Base-by-base conservation (phyloP, 768 basidiomycete species). In the Tylopilus rubrobrunneus region DNA sequence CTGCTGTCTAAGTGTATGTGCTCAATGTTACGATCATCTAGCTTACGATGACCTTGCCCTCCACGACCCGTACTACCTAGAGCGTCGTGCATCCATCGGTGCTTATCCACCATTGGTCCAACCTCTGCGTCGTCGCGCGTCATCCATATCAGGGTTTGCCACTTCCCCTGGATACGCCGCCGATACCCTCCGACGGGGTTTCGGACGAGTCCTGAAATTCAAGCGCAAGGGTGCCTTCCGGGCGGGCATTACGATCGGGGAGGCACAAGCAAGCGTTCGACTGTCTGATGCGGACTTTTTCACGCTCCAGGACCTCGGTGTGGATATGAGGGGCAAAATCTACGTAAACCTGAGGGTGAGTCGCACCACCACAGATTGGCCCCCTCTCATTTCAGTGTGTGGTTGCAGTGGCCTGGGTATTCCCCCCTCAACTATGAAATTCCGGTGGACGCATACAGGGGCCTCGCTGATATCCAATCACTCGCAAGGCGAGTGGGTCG, bases 341-440 rank as follows among this genome's bases (percentile, higher is more conserved):
- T 72, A 80, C 49, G 72, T 88, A 41, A 83, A 78, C 66, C 71
- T 89, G 55, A 78, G 79, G 71, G 87, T 85, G 61, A 41, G 81
- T 72, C 19, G 43, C 33, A 34, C 9, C 44, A 33, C n/a, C 21
- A 17, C 52, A 10, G 29, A 1, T 25, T 44, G 47, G 40, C 14
- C 19, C 43, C 25, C 46, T 17, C 49, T 54, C 45, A 56, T 43
- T 31, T 34, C 25, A 25, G 12, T 27, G n/a, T 49, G 29, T 49
- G 29, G 25, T 25, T 40, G 25, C 17, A 88, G 87, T 89, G 86
- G 86, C 74, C 79, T 41, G 86, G 86, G 1, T 87, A 87, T 62
- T 68, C 76, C 40, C 78, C 86, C 9, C 76, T 87, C 67, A 87
- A 84, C 40, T 89, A 88, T 58, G 84, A 88, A 63, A 82, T 89